phyloP scores from a whole-genome alignment of 1,284 basidiomycete genomes.

The Sphagnurus paluster region DNA sequence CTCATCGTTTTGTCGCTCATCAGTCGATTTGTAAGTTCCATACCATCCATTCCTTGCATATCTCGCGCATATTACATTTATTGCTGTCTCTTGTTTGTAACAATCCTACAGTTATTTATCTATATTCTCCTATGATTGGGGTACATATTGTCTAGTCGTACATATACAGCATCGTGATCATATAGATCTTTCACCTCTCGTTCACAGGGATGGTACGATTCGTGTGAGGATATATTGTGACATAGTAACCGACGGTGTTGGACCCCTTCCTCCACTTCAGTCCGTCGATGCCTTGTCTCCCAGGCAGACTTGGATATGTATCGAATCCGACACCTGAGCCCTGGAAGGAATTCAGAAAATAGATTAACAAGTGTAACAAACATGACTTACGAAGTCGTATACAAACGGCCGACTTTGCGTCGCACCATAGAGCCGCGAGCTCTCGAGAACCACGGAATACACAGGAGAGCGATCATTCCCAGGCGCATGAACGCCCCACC shows the following conservation, averaged over 20 bases:
- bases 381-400: slow-evolving; percentile 62
- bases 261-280: slow-evolving; percentile 41
- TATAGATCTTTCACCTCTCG: slow-evolving; percentile 22
- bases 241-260: slow-evolving; percentile 43
- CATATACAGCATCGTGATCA: no score
- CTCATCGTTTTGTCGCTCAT: slow-evolving; percentile 14
- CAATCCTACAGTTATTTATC: slow-evolving; percentile 17
- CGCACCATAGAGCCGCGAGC: slow-evolving; percentile 71
- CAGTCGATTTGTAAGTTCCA: slow-evolving; percentile 13
- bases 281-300: slow-evolving; percentile 34
- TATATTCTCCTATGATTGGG: slow-evolving; percentile 17
- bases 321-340: slow-evolving; percentile 53
- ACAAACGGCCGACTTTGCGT: slow-evolving; percentile 75
- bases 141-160: background rate
- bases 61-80: slow-evolving; percentile 21
- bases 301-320: slow-evolving; percentile 55
- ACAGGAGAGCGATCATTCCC: slow-evolving; percentile 75
- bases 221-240: slow-evolving; percentile 47
- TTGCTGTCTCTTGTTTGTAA: slow-evolving; percentile 24
- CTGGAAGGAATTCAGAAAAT: slow-evolving; percentile 23
- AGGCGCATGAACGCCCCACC: slow-evolving; percentile 77
- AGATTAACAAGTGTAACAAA: slow-evolving; percentile 2
- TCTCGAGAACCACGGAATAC: slow-evolving; percentile 68
- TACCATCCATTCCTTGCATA: slow-evolving; percentile 14
- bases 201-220: slow-evolving; percentile 17